Evolutionary conservation across 2,329 filamentous ascomycete genomes (phyloP).

Genomic region (Gnomoniopsis sp.): DNA sequence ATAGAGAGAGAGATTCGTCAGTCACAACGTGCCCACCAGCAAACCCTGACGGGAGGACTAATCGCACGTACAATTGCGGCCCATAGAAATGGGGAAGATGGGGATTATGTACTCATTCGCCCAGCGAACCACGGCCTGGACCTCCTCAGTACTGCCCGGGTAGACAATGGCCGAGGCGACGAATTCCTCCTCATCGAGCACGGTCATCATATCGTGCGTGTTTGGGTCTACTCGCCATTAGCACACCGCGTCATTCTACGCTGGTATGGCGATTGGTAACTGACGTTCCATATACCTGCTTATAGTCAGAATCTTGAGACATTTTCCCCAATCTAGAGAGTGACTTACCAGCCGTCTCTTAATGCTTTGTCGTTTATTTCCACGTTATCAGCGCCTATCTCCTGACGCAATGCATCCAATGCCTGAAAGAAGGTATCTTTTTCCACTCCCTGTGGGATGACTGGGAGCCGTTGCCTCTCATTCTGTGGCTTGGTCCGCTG

Average conservation of each 20-base stretch:
- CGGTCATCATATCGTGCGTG: conserved; percentile 34
- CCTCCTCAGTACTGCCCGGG: conserved; percentile 30
- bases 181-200: conserved; percentile 40
- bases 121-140: conserved; percentile 30
- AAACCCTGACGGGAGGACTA: not conserved
- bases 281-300: conserved; percentile 21
- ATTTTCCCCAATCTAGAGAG: not conserved
- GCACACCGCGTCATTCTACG: not conserved
- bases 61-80: conserved; percentile 28
- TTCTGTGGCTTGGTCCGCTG: conserved; percentile 30
- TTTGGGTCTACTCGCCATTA: conserved; percentile 16
- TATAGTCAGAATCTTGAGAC: not conserved
- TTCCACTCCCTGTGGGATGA: conserved; percentile 37
- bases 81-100: conserved; percentile 35
- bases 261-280: not conserved
- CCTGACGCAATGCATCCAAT: conserved; percentile 32
- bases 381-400: conserved; percentile 35
- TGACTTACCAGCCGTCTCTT: conserved; percentile 35
- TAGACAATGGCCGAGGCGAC: conserved; percentile 36
- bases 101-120: conserved; percentile 33
- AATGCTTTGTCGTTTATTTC: conserved; percentile 39
- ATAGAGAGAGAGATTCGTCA: not conserved
- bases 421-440: conserved; percentile 20
- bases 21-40: not conserved
- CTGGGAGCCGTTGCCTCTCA: conserved; percentile 28